Evolutionary conservation across 495 filamentous ascomycete genomes (phyloP), one percentile per base, ranked within the genome.

Genomic region (Penicillium cinerascens): DNA sequence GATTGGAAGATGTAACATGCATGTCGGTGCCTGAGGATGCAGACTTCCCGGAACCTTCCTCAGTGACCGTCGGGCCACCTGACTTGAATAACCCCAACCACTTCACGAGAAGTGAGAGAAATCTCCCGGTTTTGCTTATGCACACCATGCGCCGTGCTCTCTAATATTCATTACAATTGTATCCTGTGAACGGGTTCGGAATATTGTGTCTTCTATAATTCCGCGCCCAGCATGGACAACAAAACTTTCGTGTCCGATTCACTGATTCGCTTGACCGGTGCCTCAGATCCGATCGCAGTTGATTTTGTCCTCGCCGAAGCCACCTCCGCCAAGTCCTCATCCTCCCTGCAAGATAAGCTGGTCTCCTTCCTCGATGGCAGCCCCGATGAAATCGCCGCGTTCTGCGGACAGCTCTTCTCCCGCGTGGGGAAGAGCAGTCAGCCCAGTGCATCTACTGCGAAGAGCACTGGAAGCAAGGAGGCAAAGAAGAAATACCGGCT

Each of bases 401-500:
- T 86, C 60, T 81, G 77, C 44, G 65, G 67, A 16, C 80, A 83
- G 36, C 69, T 86, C 2, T 81, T 74, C 53, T 56, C 64, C 7
- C 75, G 81, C 13, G 69, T 79, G 27, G 65, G 69, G 18, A 64
- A 66, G 53, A 60, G 58, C 49, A 49, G 49, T 9, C 43, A 49
- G 36, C 45, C 59, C 26, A 56, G 29, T 18, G 43, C 48, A 10
- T 41, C 54, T 6, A 15, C 33, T 3, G 20, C 55, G 23, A 54
- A 52, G 26, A 44, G 42, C 21, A 21, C 56, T 29, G 25, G 51
- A 22, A 48, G 48, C 13, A 57, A 52, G 35, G 61, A 64, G 49
- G 58, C 63, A 42, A 78, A 71, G 61, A 93, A 91, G 69, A 87
- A 83, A 59, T 95, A 95, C 67, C 80, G 84, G 9, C 78, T 95